These are phyloP conservation scores for Thelonectria discophora DNA, from an alignment of 2,329 filamentous ascomycete species.

Conservation along the genomic window DNA sequence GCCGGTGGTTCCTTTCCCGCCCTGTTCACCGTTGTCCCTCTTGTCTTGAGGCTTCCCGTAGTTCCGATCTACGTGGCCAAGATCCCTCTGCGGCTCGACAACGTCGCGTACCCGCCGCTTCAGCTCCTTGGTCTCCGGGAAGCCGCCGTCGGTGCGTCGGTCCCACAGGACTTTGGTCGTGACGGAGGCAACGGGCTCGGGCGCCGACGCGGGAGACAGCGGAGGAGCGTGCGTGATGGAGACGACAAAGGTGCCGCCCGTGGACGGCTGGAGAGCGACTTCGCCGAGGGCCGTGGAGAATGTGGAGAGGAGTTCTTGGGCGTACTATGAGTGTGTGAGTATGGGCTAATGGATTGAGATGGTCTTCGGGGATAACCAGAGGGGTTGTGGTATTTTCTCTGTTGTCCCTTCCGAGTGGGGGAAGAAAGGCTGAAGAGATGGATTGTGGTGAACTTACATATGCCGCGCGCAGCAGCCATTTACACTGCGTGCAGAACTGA, in stretches of 20 bases:
- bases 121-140: conserved; percentile 92
- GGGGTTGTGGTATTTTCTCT: too few species aligned
- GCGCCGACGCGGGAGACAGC: conserved; percentile 19
- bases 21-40: conserved; percentile 16
- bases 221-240: conserved; percentile 58
- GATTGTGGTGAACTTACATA: too few species aligned
- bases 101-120: conserved; percentile 86
- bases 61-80: conserved; percentile 81
- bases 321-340: conserved; percentile 67
- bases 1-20: conserved; percentile 16
- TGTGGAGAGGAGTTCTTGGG: conserved; percentile 93
- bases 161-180: conserved; percentile 78
- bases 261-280: conserved; percentile 84
- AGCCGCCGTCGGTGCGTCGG: conserved; percentile 84
- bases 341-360: not conserved
- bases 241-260: conserved; percentile 84
- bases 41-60: conserved; percentile 35
- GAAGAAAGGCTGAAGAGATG: conserved; percentile 1
- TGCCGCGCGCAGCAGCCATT: conserved; percentile 87
- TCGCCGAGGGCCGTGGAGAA: conserved; percentile 87
- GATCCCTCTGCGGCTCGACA: conserved; percentile 77
- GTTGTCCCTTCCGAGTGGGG: not conserved
- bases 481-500: conserved; percentile 91
- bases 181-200: conserved; percentile 31
- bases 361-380: not conserved